Evolutionary conservation across 257 asterid genomes (phyloP).

Genomic region (Henckelia pumila): DNA sequence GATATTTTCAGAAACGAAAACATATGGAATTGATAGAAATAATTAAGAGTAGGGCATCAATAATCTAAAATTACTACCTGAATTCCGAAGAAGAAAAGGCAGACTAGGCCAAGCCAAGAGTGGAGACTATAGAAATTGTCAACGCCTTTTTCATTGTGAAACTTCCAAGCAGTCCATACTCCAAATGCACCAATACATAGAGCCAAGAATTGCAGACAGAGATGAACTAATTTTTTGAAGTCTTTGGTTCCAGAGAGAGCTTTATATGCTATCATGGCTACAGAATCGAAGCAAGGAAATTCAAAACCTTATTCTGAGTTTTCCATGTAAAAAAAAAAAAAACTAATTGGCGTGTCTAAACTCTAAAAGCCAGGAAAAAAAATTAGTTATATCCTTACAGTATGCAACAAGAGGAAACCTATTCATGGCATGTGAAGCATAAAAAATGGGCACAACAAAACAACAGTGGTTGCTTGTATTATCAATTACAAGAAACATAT

Average conservation of each 20-base stretch:
- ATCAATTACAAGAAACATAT: neutral
- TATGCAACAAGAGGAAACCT: neutral
- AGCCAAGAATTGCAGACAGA: constrained; percentile 41
- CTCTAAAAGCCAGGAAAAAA: neutral
- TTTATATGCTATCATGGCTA: constrained; percentile 56
- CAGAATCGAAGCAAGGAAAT: constrained; percentile 13
- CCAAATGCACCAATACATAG: constrained; percentile 36
- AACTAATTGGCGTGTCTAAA: neutral
- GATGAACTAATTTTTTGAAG: constrained; percentile 42
- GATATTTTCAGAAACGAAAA: neutral
- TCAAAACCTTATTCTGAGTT: neutral
- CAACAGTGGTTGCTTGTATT: neutral
- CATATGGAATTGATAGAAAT: neutral
- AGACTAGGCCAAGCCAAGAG: constrained; percentile 53
- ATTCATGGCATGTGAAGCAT: neutral
- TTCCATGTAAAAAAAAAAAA: too few relatives aligned
- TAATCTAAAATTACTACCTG: constrained; percentile 47
- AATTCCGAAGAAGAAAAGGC: constrained; percentile 44
- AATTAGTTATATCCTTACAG: neutral
- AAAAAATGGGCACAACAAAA: neutral
- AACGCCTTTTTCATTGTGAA: constrained; percentile 46
- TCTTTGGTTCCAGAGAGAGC: constrained; percentile 47
- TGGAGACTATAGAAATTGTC: constrained; percentile 55
- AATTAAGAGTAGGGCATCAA: neutral
- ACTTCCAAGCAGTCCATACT: constrained; percentile 53